Evolutionary conservation across 2,329 filamentous ascomycete genomes (phyloP).

Genomic region (Hypocreales sp.): DNA sequence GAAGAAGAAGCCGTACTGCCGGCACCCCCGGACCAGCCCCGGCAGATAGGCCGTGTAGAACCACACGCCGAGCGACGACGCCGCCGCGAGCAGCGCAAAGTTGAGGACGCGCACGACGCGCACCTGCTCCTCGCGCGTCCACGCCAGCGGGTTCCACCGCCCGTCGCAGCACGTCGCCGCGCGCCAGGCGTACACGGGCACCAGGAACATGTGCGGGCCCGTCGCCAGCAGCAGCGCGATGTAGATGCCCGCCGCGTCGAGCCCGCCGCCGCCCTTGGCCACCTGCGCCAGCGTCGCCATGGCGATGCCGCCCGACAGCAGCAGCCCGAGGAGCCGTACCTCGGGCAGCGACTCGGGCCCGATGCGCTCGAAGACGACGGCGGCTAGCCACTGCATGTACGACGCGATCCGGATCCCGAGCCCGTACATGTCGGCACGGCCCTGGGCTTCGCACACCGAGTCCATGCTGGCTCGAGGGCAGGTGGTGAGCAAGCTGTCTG

Average conservation of each 20-base stretch:
- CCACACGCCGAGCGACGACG: conserved; percentile 16
- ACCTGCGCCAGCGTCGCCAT: conserved; percentile 14
- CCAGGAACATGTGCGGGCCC: conserved; percentile 14
- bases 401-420: conserved; percentile 3
- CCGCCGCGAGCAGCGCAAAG: conserved; percentile 11
- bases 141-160: conserved; percentile 13
- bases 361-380: conserved; percentile 14
- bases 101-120: conserved; percentile 11
- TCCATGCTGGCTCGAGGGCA: too few species aligned
- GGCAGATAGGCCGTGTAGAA: conserved; percentile 13
- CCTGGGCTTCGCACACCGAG: background rate
- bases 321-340: conserved; percentile 16
- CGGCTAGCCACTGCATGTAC: conserved; percentile 17
- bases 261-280: conserved; percentile 3
- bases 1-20: conserved; percentile 17
- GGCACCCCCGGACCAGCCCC: conserved; percentile 8
- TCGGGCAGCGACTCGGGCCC: conserved; percentile 12
- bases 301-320: conserved; percentile 12
- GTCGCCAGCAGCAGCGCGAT: conserved; percentile 15
- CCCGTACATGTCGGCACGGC: conserved; percentile 2
- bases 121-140: conserved; percentile 11
- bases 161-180: conserved; percentile 13
- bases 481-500: too few species aligned
- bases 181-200: conserved; percentile 19
- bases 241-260: conserved; percentile 16